These are phyloP conservation scores for Cyamopsis tetragonoloba DNA, from an alignment of 306 rosid genomes.

Conservation along the genomic window DNA sequence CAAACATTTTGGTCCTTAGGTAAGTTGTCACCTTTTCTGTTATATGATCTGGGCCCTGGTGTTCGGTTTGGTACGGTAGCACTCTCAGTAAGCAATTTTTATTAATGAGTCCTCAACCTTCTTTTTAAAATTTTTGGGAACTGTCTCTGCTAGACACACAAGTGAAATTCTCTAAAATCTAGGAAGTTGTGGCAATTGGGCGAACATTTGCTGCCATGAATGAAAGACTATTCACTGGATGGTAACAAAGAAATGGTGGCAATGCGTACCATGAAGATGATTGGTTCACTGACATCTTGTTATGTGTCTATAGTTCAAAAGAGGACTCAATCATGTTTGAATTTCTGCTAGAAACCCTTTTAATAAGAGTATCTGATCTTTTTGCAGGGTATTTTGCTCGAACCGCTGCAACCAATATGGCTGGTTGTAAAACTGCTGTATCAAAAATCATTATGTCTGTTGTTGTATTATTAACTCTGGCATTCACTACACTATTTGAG, in stretches of 20 bases:
- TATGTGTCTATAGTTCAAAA: conserved; percentile 60
- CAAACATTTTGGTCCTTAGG: neutral
- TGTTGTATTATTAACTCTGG: conserved; percentile 54
- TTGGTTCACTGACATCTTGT: conserved; percentile 85
- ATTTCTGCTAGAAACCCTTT: too few relatives aligned
- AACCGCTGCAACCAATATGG: conserved; percentile 80
- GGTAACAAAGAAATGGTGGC: conserved; percentile 98
- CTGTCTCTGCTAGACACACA: neutral
- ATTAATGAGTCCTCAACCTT: neutral
- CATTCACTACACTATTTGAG: conserved; percentile 62
- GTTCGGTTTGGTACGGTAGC: conserved; percentile 65
- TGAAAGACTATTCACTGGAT: conserved; percentile 71
- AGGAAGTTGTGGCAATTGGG: conserved; percentile 94
- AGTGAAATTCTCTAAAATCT: neutral
- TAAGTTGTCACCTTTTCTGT: neutral
- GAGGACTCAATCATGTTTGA: neutral
- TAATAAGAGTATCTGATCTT: neutral
- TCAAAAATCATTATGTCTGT: conserved; percentile 80
- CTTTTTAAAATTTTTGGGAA: neutral
- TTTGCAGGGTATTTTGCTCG: conserved; percentile 85
- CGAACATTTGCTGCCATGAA: conserved; percentile 85
- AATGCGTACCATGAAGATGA: conserved; percentile 73
- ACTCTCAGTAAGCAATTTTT: conserved; percentile 55
- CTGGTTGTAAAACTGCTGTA: conserved; percentile 78
- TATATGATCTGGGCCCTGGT: conserved; percentile 38